Evolutionary conservation across 495 filamentous ascomycete species (phyloP).

Genomic region (Lichenothelia convexa): DNA sequence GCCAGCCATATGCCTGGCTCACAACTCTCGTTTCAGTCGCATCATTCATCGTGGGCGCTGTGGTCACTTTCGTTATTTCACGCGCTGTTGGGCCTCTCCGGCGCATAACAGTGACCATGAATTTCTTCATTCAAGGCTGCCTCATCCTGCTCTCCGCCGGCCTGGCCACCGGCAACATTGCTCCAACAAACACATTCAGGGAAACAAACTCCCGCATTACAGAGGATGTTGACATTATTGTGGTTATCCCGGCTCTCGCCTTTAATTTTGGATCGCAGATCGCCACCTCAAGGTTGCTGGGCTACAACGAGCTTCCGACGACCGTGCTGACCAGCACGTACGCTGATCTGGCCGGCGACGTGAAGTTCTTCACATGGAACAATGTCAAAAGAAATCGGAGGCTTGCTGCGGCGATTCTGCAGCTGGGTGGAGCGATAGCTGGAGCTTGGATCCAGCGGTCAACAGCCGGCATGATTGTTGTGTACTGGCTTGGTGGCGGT

Average conservation of each 20-base stretch:
- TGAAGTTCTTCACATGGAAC: slow-evolving; percentile 37
- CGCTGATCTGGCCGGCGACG: slow-evolving; percentile 35
- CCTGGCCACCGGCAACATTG: too few relatives aligned
- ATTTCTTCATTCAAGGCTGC: too few relatives aligned
- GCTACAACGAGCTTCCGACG: slow-evolving; percentile 51
- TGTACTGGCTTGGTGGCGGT: slow-evolving; percentile 40
- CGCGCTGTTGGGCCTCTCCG: too few relatives aligned
- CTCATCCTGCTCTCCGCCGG: too few relatives aligned
- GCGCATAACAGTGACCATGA: too few relatives aligned
- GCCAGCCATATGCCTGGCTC: too few relatives aligned
- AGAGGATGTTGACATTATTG: too few relatives aligned
- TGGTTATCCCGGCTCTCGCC: slow-evolving; percentile 44
- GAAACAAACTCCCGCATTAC: too few relatives aligned
- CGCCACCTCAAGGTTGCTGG: slow-evolving; percentile 40
- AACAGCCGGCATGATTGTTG: slow-evolving; percentile 32
- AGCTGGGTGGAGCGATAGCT: slow-evolving; percentile 41
- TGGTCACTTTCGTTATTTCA: too few relatives aligned
- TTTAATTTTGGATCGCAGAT: slow-evolving; percentile 59
- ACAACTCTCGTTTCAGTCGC: too few relatives aligned
- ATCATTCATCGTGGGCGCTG: too few relatives aligned
- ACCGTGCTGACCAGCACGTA: slow-evolving; percentile 57
- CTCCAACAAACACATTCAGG: too few relatives aligned
- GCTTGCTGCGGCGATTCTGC: slow-evolving; percentile 33
- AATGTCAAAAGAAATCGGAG: slow-evolving; percentile 50
- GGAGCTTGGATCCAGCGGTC: slow-evolving; percentile 46